Evolutionary conservation across 192 early-diverging fungal species (phyloP).

Genomic region (Kappamyces sp.): DNA sequence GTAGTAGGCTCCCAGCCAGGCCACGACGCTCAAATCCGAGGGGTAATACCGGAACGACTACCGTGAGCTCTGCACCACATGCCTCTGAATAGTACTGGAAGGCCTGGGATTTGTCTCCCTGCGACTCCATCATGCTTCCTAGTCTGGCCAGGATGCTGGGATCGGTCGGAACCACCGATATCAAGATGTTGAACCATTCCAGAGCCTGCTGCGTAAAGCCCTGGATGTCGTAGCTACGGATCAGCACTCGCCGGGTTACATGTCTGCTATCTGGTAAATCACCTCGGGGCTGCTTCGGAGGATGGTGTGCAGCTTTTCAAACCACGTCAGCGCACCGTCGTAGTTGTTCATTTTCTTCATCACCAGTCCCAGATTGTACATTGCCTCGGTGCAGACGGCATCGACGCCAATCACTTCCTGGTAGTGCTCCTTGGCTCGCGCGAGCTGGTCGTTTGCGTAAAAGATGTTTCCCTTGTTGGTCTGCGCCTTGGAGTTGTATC

Average conservation of each 20-base stretch:
- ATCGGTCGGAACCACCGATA: conserved; percentile 57
- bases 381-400: conserved; percentile 53
- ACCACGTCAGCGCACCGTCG: conserved; percentile 41
- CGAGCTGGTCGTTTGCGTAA: conserved; percentile 29
- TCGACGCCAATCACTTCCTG: conserved; percentile 50
- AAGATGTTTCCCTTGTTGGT: conserved; percentile 48
- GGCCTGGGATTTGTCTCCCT: conserved; percentile 53
- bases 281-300: conserved; percentile 50
- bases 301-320: conserved; percentile 53
- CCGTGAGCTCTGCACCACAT: not conserved
- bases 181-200: conserved; percentile 58
- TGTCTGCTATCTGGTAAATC: conserved; percentile 56
- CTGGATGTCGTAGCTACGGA: conserved; percentile 41
- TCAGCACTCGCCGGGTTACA: conserved; percentile 23
- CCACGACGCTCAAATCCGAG: conserved; percentile 46
- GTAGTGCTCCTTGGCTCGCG: conserved; percentile 45
- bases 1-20: conserved; percentile 58
- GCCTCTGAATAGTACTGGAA: conserved; percentile 60
- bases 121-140: conserved; percentile 42
- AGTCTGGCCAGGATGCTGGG: conserved; percentile 45
- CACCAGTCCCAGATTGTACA: conserved; percentile 50
- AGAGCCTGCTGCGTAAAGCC: conserved; percentile 43
- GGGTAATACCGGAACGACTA: conserved; percentile 56
- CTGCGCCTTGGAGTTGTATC: conserved; percentile 56
- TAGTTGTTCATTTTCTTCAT: conserved; percentile 36